Evolutionary conservation across 1,284 basidiomycete genomes (phyloP).

Genomic region (Athelia sp.): DNA sequence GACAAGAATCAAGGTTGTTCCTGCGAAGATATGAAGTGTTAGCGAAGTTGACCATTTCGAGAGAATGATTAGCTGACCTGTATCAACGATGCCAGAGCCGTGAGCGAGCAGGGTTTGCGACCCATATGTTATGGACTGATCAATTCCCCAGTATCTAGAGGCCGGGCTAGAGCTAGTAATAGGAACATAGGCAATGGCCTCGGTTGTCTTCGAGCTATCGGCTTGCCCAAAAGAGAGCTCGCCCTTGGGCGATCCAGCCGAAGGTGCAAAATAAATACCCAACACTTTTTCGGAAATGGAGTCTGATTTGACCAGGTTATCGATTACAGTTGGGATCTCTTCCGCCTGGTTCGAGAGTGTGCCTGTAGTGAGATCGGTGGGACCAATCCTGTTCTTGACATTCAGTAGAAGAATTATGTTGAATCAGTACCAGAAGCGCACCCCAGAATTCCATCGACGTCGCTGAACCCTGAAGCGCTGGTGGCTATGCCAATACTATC

Average conservation of each 20-base stretch:
- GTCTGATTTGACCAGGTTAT: slow-evolving; percentile 39
- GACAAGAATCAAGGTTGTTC: slow-evolving; percentile 7
- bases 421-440: slow-evolving; percentile 10
- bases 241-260: slow-evolving; percentile 26
- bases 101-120: background rate
- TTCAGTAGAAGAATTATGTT: no score
- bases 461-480: slow-evolving; percentile 29
- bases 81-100: no score
- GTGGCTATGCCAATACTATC: slow-evolving; percentile 53
- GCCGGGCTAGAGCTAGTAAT: slow-evolving; percentile 45
- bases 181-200: slow-evolving; percentile 25
- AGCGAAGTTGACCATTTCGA: background rate
- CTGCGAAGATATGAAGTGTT: slow-evolving; percentile 5
- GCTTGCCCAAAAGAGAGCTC: slow-evolving; percentile 42
- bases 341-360: slow-evolving; percentile 26
- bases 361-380: slow-evolving; percentile 38
- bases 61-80: background rate
- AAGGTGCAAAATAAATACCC: slow-evolving; percentile 50
- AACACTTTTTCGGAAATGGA: slow-evolving; percentile 34
- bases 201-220: slow-evolving; percentile 14
- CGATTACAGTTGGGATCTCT: slow-evolving; percentile 40
- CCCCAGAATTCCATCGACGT: slow-evolving; percentile 54
- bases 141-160: slow-evolving; percentile 55
- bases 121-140: slow-evolving; percentile 52
- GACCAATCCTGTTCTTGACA: slow-evolving; percentile 37